These are phyloP conservation scores for Fusarium verticillioides DNA, from an alignment of 2,329 filamentous ascomycete species.

Conservation along the genomic window DNA sequence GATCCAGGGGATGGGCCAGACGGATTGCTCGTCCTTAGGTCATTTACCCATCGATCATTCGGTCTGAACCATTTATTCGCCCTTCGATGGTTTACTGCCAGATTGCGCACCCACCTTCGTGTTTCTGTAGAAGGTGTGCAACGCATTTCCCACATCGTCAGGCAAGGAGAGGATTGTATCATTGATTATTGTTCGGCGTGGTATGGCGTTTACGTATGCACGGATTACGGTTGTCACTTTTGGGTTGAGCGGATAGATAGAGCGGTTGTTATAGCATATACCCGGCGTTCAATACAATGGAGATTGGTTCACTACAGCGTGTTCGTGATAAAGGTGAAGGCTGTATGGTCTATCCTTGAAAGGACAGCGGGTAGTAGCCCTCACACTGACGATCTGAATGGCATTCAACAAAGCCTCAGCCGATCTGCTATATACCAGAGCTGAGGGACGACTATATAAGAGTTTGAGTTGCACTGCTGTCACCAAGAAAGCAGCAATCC, in stretches of 20 bases:
- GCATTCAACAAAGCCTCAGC: neutral
- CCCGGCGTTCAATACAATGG: slow-evolving; percentile 26
- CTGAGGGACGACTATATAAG: neutral
- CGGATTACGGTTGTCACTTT: neutral
- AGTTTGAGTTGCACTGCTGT: no score
- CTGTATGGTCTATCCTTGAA: neutral
- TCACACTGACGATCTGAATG: accelerated
- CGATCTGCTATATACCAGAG: neutral
- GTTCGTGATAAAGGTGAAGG: accelerated
- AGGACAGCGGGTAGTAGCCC: accelerated
- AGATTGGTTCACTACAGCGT: neutral
- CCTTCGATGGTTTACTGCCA: neutral
- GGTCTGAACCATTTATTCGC: neutral
- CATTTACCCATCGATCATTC: neutral
- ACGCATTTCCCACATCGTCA: neutral
- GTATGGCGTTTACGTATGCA: slow-evolving; percentile 30
- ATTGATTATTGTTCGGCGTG: neutral
- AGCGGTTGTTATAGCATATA: slow-evolving; percentile 21
- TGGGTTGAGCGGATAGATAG: neutral
- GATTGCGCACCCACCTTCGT: neutral
- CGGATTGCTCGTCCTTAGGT: neutral
- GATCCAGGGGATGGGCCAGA: neutral
- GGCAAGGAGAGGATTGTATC: neutral
- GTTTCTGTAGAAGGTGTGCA: neutral
- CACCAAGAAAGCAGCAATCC: neutral